A percentile compares a stretch with the other conserved stretches of the same genome.
These are phyloP conservation scores for Tricholoma sp. DNA, from an alignment of 768 basidiomycete genomes.

Conservation along the genomic window DNA sequence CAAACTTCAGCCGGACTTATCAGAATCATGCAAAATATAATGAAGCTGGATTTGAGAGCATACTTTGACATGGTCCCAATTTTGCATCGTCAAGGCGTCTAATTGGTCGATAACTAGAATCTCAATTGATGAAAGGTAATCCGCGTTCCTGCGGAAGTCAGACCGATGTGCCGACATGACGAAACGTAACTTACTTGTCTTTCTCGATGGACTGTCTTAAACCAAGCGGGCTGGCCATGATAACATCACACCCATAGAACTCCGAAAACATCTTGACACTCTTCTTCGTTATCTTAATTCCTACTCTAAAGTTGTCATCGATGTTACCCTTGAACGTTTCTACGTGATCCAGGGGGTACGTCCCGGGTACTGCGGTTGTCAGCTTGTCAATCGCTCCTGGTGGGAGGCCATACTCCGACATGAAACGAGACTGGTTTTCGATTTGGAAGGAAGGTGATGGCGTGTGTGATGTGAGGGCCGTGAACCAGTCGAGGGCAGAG, in stretches of 20 bases:
- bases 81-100: slow-evolving; percentile 95
- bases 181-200: slow-evolving; percentile 65
- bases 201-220: slow-evolving; percentile 90
- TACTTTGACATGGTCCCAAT: slow-evolving; percentile 98
- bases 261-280: slow-evolving; percentile 87
- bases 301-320: slow-evolving; percentile 91
- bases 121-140: slow-evolving; percentile 93
- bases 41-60: slow-evolving; percentile 10
- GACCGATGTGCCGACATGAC: neutral
- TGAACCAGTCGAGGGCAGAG: slow-evolving; percentile 77
- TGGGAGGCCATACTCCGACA: slow-evolving; percentile 79
- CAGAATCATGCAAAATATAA: neutral
- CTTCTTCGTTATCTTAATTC: slow-evolving; percentile 89
- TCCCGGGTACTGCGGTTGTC: slow-evolving; percentile 61
- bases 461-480: slow-evolving; percentile 72
- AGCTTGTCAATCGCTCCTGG: slow-evolving; percentile 78
- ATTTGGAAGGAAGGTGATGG: slow-evolving; percentile 71
- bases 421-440: slow-evolving; percentile 83
- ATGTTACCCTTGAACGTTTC: slow-evolving; percentile 96
- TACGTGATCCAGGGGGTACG: slow-evolving; percentile 84
- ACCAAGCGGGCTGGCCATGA: slow-evolving; percentile 91
- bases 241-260: slow-evolving; percentile 87
- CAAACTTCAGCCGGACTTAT: slow-evolving; percentile 47
- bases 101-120: slow-evolving; percentile 87
- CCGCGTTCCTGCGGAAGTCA: slow-evolving; percentile 53